A percentile compares a stretch with the other conserved stretches of the same genome.
Conservation (phyloP, 768 basidiomycete species). For the Pleurotus eryngii region DNA sequence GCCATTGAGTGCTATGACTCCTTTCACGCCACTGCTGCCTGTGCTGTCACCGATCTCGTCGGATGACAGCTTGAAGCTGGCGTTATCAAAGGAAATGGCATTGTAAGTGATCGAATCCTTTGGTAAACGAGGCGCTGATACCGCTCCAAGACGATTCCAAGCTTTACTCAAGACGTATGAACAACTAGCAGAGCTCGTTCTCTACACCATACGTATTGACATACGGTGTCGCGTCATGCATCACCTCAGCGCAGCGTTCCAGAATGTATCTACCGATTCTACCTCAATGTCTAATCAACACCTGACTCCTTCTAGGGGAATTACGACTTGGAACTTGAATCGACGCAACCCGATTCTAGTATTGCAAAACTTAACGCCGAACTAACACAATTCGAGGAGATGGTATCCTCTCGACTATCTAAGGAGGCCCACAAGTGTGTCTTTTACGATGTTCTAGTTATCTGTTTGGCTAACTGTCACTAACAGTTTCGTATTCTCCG, state of each 20-base stretch:
- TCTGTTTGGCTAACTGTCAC: constrained; percentile 9
- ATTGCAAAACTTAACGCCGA: constrained; percentile 83
- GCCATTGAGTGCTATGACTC: constrained; percentile 43
- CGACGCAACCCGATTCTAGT: constrained; percentile 88
- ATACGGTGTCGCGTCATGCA: constrained; percentile 81
- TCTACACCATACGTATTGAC: constrained; percentile 86
- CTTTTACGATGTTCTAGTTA: background rate
- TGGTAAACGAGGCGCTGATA: constrained; percentile 7
- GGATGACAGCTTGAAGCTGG: constrained; percentile 58
- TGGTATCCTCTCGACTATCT: constrained; percentile 58
- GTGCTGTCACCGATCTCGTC: constrained; percentile 30
- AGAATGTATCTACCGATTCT: constrained; percentile 47
- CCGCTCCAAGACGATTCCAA: constrained; percentile 72
- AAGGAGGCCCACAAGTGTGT: constrained; percentile 66
- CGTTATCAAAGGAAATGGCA: constrained; percentile 85
- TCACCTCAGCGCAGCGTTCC: constrained; percentile 77
- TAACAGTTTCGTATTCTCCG: constrained; percentile 80
- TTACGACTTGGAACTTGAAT: constrained; percentile 78
- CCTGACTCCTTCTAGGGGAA: constrained; percentile 57
- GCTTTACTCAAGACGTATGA: constrained; percentile 88
- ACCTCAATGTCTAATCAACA: background rate
- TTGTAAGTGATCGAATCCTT: constrained; percentile 50
- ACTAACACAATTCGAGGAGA: constrained; percentile 72
- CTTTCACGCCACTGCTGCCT: constrained; percentile 47
- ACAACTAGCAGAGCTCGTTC: constrained; percentile 81